A percentile compares a stretch with the other conserved stretches of the same genome.
These are phyloP conservation scores for Carallia brachiata DNA, from an alignment of 345 rosid species.

Conservation along the genomic window DNA sequence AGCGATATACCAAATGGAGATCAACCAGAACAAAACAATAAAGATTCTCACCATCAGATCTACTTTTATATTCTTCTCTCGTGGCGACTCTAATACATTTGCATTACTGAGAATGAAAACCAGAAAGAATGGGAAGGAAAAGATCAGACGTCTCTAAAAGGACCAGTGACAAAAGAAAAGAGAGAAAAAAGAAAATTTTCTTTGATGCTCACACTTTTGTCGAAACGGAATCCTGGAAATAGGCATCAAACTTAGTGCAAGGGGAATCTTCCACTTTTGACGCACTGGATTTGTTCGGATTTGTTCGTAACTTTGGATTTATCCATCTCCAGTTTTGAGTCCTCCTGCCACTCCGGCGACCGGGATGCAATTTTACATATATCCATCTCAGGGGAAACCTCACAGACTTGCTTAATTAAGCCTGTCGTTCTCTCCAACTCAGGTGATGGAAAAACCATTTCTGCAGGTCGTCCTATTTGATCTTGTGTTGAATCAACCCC, in stretches of 20 bases:
- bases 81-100: constrained; percentile 11
- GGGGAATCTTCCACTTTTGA: constrained; percentile 14
- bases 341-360: constrained; percentile 20
- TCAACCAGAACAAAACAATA: constrained; percentile 16
- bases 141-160: constrained; percentile 17
- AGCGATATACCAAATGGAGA: constrained; percentile 25
- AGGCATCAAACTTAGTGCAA: constrained; percentile 19
- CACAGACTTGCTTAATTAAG: constrained; percentile 1
- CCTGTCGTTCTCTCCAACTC: constrained; percentile 9
- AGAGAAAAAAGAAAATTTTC: constrained; percentile 16
- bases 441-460: constrained; percentile 16
- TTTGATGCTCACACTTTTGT: constrained; percentile 39
- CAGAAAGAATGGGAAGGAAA: constrained; percentile 5
- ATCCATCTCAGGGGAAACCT: constrained; percentile 12
- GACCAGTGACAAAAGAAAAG: not conserved
- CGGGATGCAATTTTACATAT: constrained; percentile 15
- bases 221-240: constrained; percentile 28
- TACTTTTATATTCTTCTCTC: constrained; percentile 37
- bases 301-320: constrained; percentile 20
- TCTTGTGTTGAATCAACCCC: constrained; percentile 26
- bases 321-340: constrained; percentile 17
- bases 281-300: constrained; percentile 16
- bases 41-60: constrained; percentile 63
- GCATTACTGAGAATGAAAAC: constrained; percentile 27
- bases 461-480: constrained; percentile 15